Percentiles rank a stretch among this genome's conserved stretches.
phyloP scores from a whole-genome alignment of 2,329 filamentous ascomycete genomes.

The Bipolaris victoriae region DNA sequence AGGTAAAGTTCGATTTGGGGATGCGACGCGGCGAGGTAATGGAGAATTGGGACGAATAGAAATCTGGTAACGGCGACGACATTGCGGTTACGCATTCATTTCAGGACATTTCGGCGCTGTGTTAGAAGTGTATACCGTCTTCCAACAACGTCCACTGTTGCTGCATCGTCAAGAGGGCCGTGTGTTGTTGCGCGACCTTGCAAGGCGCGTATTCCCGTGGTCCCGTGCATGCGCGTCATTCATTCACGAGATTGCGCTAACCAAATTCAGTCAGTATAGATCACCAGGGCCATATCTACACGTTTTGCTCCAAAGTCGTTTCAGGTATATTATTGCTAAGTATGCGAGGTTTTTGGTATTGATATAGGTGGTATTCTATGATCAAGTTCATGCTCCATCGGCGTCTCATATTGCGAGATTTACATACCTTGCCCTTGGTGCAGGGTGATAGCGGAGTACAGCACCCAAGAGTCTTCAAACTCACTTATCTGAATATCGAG shows the following conservation, averaged over 20 bases:
- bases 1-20: slow-evolving; percentile 76
- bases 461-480: too few species aligned
- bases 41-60: slow-evolving; percentile 55
- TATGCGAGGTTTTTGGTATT: too few species aligned
- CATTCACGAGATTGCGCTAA: slow-evolving; percentile 31
- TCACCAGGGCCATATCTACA: background rate
- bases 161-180: slow-evolving; percentile 5
- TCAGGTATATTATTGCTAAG: too few species aligned
- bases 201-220: slow-evolving; percentile 38
- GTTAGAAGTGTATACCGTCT: background rate
- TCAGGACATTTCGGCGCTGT: slow-evolving; percentile 13
- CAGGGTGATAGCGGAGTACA: too few species aligned
- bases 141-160: background rate
- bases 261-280: slow-evolving; percentile 4
- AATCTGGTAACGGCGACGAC: slow-evolving; percentile 58
- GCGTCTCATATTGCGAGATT: too few species aligned
- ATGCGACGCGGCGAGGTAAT: slow-evolving; percentile 43
- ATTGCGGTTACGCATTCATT: slow-evolving; percentile 28
- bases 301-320: too few species aligned
- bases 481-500: too few species aligned
- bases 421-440: too few species aligned
- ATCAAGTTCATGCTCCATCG: too few species aligned
- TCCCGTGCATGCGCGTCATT: slow-evolving; percentile 46
- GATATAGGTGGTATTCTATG: too few species aligned
- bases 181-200: slow-evolving; percentile 11